phyloP scores from a whole-genome alignment of 495 filamentous ascomycete genomes.

The Trichoderma reesei region DNA sequence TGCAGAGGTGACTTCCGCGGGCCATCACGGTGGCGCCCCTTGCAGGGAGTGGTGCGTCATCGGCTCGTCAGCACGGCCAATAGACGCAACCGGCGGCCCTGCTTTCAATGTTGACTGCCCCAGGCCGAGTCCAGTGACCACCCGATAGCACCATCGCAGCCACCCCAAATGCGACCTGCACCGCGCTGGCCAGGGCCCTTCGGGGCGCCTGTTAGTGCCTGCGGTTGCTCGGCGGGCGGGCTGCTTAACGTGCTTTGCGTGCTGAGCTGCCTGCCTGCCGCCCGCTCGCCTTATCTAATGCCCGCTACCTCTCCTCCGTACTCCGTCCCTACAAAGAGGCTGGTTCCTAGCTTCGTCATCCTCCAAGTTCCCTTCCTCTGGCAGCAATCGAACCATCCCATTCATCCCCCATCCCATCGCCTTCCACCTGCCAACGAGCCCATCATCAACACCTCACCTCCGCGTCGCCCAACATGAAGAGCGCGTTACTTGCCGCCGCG shows the following conservation, averaged over 20 bases:
- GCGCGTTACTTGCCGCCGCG: slow-evolving; percentile 61
- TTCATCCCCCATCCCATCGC: neutral
- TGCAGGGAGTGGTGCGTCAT: slow-evolving; percentile 6
- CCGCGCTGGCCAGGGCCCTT: too few relatives aligned
- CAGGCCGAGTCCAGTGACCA: slow-evolving; percentile 1
- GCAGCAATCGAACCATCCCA: neutral
- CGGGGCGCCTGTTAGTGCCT: too few relatives aligned
- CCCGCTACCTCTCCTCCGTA: neutral
- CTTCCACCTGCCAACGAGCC: neutral
- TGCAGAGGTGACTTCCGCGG: neutral
- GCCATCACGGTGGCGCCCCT: neutral
- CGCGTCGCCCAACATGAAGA: slow-evolving; percentile 63
- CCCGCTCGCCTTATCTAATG: slow-evolving; percentile 3
- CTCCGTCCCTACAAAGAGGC: slow-evolving; percentile 1
- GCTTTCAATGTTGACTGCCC: neutral
- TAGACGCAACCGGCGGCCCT: neutral
- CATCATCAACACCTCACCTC: neutral
- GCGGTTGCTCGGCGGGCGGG: too few relatives aligned
- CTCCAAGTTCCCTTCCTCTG: neutral
- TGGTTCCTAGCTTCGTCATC: slow-evolving; percentile 4
- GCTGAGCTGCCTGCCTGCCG: slow-evolving; percentile 1
- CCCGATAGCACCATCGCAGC: neutral
- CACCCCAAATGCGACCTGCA: neutral
- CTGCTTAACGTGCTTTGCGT: too few relatives aligned
- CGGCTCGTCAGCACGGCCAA: slow-evolving; percentile 1